Evolutionary conservation across 768 basidiomycete species (phyloP).

Genomic region (Pisolithus microcarpus): DNA sequence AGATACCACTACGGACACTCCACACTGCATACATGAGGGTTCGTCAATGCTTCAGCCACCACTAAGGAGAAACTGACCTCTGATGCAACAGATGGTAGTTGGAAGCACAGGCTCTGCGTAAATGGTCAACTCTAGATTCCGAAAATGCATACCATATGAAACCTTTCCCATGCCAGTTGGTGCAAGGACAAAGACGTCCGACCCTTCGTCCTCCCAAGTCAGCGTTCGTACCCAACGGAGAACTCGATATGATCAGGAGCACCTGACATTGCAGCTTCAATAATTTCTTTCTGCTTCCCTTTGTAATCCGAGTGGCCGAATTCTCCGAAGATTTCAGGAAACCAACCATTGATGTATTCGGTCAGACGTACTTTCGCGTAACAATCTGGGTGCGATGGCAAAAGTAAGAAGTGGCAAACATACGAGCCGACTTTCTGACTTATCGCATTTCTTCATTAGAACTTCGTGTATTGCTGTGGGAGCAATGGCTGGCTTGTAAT

Average conservation of each 20-base stretch:
- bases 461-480: neutral
- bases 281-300: constrained; percentile 72
- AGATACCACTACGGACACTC: constrained; percentile 69
- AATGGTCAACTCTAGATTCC: neutral
- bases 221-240: neutral
- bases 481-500: neutral
- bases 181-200: constrained; percentile 72
- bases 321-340: constrained; percentile 31
- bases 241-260: neutral
- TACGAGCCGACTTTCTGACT: neutral
- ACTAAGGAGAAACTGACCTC: constrained; percentile 32
- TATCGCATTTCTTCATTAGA: neutral
- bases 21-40: constrained; percentile 36
- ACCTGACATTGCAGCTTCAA: constrained; percentile 65
- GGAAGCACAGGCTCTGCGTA: constrained; percentile 73
- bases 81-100: constrained; percentile 68
- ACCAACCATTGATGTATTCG: neutral
- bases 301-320: constrained; percentile 66
- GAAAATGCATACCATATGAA: neutral
- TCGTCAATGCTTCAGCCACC: neutral
- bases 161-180: constrained; percentile 91
- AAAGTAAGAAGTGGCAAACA: neutral
- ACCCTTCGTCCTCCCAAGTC: constrained; percentile 34
- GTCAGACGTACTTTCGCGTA: neutral
- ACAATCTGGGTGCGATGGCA: neutral